A percentile compares a stretch with the other conserved stretches of the same genome.
phyloP scores from a whole-genome alignment of 1,284 basidiomycete species.

The Cryptococcus sp. region DNA sequence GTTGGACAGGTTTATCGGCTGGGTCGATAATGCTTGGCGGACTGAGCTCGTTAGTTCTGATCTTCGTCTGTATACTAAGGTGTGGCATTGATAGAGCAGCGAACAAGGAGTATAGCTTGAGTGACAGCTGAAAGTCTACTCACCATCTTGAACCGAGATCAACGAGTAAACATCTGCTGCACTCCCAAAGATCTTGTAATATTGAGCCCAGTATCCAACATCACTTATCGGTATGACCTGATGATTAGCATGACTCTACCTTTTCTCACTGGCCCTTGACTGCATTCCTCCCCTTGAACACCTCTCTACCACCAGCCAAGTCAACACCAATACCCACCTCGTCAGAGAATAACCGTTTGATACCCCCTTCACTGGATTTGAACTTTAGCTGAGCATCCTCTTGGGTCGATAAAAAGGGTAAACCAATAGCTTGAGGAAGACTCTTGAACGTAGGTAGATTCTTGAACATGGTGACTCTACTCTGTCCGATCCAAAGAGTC shows the following conservation, averaged over 20 bases:
- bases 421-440: slow-evolving; percentile 44
- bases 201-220: slow-evolving; percentile 75
- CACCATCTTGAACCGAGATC: slow-evolving; percentile 78
- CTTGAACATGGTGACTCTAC: slow-evolving; percentile 22
- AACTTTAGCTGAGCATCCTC: slow-evolving; percentile 86
- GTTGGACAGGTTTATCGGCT: slow-evolving; percentile 77
- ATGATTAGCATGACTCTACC: neutral
- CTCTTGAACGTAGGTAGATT: slow-evolving; percentile 39
- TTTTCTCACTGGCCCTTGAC: neutral
- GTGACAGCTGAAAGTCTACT: slow-evolving; percentile 25
- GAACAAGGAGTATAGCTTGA: too few relatives aligned
- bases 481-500: too few relatives aligned
- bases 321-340: slow-evolving; percentile 55
- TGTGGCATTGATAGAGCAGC: too few relatives aligned
- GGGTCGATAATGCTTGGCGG: slow-evolving; percentile 68
- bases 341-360: slow-evolving; percentile 64
- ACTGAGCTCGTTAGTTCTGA: slow-evolving; percentile 50
- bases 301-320: neutral
- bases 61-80: too few relatives aligned
- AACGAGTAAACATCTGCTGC: slow-evolving; percentile 82
- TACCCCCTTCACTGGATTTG: slow-evolving; percentile 70
- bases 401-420: slow-evolving; percentile 50
- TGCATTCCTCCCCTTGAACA: neutral
- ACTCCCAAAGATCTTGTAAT: slow-evolving; percentile 75
- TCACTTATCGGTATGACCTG: slow-evolving; percentile 70